Percentiles rank a stretch among this genome's conserved stretches.
Evolutionary conservation across 1,139 yeast genomes (phyloP).

Genomic region (Petasospora rhodanensis): DNA sequence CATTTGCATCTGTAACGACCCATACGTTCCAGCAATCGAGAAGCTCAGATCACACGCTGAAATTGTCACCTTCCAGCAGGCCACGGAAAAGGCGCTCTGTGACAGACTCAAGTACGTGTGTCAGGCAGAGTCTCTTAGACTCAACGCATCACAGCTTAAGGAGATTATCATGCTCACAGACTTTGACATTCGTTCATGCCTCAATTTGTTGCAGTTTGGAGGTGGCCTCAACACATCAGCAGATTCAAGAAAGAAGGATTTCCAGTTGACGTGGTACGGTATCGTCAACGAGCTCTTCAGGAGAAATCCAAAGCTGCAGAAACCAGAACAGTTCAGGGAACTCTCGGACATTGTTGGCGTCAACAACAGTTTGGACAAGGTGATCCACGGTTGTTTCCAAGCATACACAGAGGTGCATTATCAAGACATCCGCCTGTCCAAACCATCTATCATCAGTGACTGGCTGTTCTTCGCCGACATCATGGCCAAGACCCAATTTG

Average conservation of each 20-base stretch:
- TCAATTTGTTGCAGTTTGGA: slow-evolving; percentile 77
- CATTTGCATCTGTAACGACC: slow-evolving; percentile 87
- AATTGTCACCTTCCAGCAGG: slow-evolving; percentile 58
- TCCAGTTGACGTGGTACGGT: slow-evolving; percentile 54
- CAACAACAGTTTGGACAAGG: slow-evolving; percentile 52
- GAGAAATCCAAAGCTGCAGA: slow-evolving; percentile 39
- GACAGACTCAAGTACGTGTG: slow-evolving; percentile 49
- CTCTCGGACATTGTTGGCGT: slow-evolving; percentile 44
- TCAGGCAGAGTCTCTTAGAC: slow-evolving; percentile 37
- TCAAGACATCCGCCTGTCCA: slow-evolving; percentile 62
- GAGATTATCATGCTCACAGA: slow-evolving; percentile 69
- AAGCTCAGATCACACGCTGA: slow-evolving; percentile 71
- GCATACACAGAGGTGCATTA: slow-evolving; percentile 50
- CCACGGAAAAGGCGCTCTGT: slow-evolving; percentile 46
- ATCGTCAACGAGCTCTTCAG: slow-evolving; percentile 51
- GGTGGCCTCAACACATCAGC: slow-evolving; percentile 21
- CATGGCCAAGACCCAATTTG: slow-evolving; percentile 39
- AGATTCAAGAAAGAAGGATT: slow-evolving; percentile 41
- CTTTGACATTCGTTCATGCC: slow-evolving; percentile 82
- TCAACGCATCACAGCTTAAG: slow-evolving; percentile 38
- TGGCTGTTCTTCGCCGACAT: slow-evolving; percentile 74
- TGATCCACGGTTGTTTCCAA: slow-evolving; percentile 70
- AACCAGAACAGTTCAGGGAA: slow-evolving; percentile 42
- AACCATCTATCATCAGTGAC: slow-evolving; percentile 64
- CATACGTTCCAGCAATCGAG: slow-evolving; percentile 69